Conservation (phyloP, 257 asterid genomes). For the Verbena officinalis region DNA sequence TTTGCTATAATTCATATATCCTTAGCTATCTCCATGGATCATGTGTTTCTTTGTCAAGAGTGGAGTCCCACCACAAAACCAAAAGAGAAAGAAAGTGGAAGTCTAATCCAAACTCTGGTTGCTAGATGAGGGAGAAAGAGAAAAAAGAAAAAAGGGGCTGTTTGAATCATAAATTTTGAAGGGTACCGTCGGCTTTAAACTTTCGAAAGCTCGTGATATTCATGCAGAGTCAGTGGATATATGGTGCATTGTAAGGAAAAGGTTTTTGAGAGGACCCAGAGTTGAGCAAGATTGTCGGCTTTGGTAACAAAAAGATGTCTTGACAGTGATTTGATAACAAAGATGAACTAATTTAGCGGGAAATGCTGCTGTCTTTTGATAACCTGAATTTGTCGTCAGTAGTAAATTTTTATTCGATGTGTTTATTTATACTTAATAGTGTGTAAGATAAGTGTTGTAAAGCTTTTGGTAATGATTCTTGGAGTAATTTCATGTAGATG, state of each 20-base stretch:
- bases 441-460: conserved; percentile 15
- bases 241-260: conserved; percentile 46
- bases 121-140: conserved; percentile 33
- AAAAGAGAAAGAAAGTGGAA: conserved; percentile 27
- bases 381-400: background rate
- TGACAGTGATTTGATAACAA: conserved; percentile 52
- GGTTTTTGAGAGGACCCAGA: conserved; percentile 51
- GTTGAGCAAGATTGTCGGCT: conserved; percentile 48
- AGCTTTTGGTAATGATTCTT: conserved; percentile 3
- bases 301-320: conserved; percentile 46
- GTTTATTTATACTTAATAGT: no score
- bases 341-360: conserved; percentile 41
- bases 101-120: conserved; percentile 42
- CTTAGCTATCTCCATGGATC: conserved; percentile 21
- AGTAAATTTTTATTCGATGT: conserved; percentile 1
- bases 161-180: conserved; percentile 31
- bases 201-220: conserved; percentile 45
- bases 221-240: conserved; percentile 49
- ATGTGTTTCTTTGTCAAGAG: conserved; percentile 27
- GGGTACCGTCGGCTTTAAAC: conserved; percentile 50
- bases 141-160: conserved; percentile 1
- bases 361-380: conserved; percentile 17
- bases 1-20: conserved; percentile 26
- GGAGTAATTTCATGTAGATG: background rate
- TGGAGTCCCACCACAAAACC: conserved; percentile 22